These are phyloP conservation scores for Rhodamnia rubescens DNA, from an alignment of 345 rosid genomes.

Conservation along the genomic window DNA sequence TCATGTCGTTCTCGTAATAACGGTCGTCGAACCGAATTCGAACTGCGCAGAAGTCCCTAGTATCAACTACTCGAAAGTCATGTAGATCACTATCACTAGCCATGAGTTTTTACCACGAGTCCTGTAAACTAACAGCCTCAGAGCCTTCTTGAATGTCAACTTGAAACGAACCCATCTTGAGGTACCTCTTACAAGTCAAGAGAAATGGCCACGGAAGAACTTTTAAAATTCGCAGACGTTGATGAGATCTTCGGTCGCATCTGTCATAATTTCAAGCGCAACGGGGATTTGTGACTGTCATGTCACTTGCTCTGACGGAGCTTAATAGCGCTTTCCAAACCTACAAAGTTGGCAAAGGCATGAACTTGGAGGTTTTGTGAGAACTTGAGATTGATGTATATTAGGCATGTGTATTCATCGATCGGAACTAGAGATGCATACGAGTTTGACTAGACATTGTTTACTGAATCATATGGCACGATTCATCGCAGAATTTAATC, in stretches of 20 bases:
- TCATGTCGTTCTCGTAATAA: slow-evolving; percentile 4
- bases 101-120: background rate
- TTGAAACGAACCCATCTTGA: background rate
- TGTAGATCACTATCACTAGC: background rate
- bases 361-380: background rate
- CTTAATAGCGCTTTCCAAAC: background rate
- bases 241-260: background rate
- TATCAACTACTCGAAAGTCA: background rate
- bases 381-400: background rate
- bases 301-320: background rate
- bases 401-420: too few relatives aligned
- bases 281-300: background rate
- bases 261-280: background rate
- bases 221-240: background rate
- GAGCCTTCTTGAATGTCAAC: background rate
- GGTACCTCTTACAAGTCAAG: background rate
- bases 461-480: background rate
- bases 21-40: background rate
- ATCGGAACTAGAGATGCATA: too few relatives aligned
- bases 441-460: background rate
- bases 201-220: background rate
- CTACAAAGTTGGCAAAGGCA: background rate
- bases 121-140: background rate
- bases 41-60: background rate
- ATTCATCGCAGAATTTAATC: background rate